Conservation (phyloP, 352 stramenopile genomes). For the Pythium dissotocum region DNA sequence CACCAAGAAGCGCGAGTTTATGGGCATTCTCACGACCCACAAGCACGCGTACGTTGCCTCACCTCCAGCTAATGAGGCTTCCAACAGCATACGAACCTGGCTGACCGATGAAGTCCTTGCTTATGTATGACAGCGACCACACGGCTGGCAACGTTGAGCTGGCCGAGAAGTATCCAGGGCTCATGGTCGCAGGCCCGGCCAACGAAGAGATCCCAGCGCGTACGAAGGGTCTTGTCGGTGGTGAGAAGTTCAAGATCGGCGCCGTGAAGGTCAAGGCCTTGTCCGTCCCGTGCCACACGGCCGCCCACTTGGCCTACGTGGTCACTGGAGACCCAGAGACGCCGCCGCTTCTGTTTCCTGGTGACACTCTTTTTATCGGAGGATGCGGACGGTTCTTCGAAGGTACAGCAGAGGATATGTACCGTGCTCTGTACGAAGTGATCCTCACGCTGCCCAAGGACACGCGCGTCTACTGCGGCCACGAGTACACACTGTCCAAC, state of each 20-base stretch:
- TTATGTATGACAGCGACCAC: slow-evolving; percentile 57
- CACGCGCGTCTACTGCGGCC: slow-evolving; percentile 88
- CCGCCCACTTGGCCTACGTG: slow-evolving; percentile 86
- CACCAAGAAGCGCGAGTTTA: slow-evolving; percentile 63
- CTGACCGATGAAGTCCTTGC: not conserved
- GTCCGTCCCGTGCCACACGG: slow-evolving; percentile 83
- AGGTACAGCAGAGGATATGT: slow-evolving; percentile 88
- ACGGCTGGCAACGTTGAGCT: slow-evolving; percentile 76
- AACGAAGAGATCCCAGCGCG: slow-evolving; percentile 78
- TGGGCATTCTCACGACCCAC: slow-evolving; percentile 92
- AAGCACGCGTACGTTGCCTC: slow-evolving; percentile 79
- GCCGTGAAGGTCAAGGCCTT: slow-evolving; percentile 73
- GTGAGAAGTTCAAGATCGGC: slow-evolving; percentile 84
- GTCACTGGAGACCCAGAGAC: slow-evolving; percentile 75
- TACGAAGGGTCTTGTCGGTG: slow-evolving; percentile 62
- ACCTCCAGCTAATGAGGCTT: not conserved
- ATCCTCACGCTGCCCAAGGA: slow-evolving; percentile 84
- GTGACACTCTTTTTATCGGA: slow-evolving; percentile 88
- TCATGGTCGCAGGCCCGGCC: slow-evolving; percentile 70
- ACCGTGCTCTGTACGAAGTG: slow-evolving; percentile 84
- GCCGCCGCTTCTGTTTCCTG: slow-evolving; percentile 80
- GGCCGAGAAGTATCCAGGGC: slow-evolving; percentile 53
- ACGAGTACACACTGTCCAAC: slow-evolving; percentile 95
- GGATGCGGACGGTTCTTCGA: slow-evolving; percentile 89
- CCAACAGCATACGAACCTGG: too few relatives aligned